Evolutionary conservation across 306 rosid genomes (phyloP).

Genomic region (Senna siamea): DNA sequence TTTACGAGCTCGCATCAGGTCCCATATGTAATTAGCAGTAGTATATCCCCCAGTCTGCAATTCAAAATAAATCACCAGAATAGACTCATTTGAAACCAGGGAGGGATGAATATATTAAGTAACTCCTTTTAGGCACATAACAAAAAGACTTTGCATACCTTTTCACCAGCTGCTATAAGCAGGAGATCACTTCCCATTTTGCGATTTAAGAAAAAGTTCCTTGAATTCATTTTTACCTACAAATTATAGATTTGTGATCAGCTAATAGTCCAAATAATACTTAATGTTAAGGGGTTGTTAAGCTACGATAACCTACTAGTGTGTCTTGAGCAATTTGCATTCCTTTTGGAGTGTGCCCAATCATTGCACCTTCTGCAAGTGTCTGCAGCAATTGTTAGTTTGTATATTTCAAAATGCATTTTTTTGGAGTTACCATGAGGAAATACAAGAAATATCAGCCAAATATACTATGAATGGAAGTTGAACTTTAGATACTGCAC

Average conservation of each 20-base stretch:
- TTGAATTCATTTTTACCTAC: slow-evolving; percentile 68
- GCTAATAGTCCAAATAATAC: slow-evolving; percentile 23
- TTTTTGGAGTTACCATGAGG: not conserved
- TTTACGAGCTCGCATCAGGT: slow-evolving; percentile 74
- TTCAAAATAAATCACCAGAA: slow-evolving; percentile 31
- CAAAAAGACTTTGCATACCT: slow-evolving; percentile 55
- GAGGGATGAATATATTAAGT: slow-evolving; percentile 4
- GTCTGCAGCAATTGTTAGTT: slow-evolving; percentile 58
- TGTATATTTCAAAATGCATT: slow-evolving; percentile 31
- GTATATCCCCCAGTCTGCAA: slow-evolving; percentile 87
- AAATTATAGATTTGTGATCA: slow-evolving; percentile 19
- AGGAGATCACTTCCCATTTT: slow-evolving; percentile 71
- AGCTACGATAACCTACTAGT: slow-evolving; percentile 57
- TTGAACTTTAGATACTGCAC: not conserved
- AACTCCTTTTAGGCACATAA: slow-evolving; percentile 16
- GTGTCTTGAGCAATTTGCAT: slow-evolving; percentile 85
- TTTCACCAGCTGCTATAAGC: slow-evolving; percentile 78
- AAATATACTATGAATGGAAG: slow-evolving; percentile 20
- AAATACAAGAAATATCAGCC: slow-evolving; percentile 1
- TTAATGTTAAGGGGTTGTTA: slow-evolving; percentile 16
- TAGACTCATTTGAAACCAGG: not conserved
- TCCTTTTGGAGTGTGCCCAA: slow-evolving; percentile 85
- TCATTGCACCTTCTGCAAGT: slow-evolving; percentile 89
- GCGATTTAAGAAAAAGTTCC: slow-evolving; percentile 57
- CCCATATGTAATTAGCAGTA: slow-evolving; percentile 91